phyloP scores from a whole-genome alignment of 2,329 filamentous ascomycete species.

The Teratosphaeria nubilosa region DNA sequence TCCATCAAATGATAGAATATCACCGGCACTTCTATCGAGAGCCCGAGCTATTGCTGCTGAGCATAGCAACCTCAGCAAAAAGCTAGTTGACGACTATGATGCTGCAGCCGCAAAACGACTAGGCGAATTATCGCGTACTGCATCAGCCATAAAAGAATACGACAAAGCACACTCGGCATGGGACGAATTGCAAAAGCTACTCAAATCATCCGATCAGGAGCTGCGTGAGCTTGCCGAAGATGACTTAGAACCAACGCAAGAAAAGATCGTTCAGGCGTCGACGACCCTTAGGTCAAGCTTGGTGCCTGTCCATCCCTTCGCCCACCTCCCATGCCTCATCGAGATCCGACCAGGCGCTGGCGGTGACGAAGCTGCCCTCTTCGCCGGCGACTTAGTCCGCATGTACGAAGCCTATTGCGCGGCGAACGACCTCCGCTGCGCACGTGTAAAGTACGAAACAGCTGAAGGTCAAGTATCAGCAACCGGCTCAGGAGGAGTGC shows the following conservation, averaged over 20 bases:
- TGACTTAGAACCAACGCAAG: slow-evolving; percentile 60
- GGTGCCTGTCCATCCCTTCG: slow-evolving; percentile 82
- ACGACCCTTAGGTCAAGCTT: slow-evolving; percentile 63
- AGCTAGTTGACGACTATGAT: slow-evolving; percentile 47
- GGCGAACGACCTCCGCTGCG: slow-evolving; percentile 54
- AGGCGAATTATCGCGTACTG: slow-evolving; percentile 45
- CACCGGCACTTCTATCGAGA: slow-evolving; percentile 45
- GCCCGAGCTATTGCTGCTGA: slow-evolving; percentile 47
- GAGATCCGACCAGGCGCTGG: slow-evolving; percentile 89
- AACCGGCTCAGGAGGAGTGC: slow-evolving; percentile 49
- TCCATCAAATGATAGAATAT: slow-evolving; percentile 29
- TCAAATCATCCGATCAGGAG: slow-evolving; percentile 48
- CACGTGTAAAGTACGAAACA: slow-evolving; percentile 70
- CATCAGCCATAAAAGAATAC: slow-evolving; percentile 46
- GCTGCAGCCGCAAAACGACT: slow-evolving; percentile 46
- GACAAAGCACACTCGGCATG: slow-evolving; percentile 49
- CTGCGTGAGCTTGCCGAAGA: slow-evolving; percentile 50
- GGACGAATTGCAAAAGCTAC: slow-evolving; percentile 63
- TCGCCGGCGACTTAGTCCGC: slow-evolving; percentile 73
- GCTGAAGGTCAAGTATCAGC: slow-evolving; percentile 47
- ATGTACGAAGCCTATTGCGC: slow-evolving; percentile 83
- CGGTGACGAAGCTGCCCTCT: slow-evolving; percentile 82
- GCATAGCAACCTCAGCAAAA: slow-evolving; percentile 43
- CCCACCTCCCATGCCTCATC: slow-evolving; percentile 76
- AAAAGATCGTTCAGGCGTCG: slow-evolving; percentile 53